phyloP scores from a whole-genome alignment of 2,329 filamentous ascomycete genomes.

The Colletotrichum costaricense region DNA sequence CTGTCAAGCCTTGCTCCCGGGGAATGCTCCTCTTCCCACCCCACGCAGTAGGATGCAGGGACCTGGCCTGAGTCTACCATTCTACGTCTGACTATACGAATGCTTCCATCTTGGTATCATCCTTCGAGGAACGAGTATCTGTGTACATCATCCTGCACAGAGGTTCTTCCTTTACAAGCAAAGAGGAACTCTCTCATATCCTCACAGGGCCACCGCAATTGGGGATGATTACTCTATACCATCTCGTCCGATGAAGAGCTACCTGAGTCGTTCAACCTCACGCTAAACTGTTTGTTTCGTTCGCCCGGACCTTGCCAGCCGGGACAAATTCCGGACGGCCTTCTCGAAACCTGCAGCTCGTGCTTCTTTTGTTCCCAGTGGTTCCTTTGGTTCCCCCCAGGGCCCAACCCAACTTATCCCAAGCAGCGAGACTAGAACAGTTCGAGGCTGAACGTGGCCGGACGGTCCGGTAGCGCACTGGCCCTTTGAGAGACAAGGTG shows the following conservation, averaged over 20 bases:
- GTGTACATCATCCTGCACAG: not conserved
- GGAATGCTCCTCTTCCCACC: not conserved
- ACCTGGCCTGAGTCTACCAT: too few species aligned
- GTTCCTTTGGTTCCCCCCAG: too few species aligned
- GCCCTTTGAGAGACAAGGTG: not conserved
- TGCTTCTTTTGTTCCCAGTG: not conserved
- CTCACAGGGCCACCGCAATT: not conserved
- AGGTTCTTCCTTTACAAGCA: not conserved
- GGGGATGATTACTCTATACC: not conserved
- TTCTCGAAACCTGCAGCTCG: conserved; percentile 32
- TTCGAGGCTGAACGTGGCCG: conserved; percentile 13
- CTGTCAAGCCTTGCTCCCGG: not conserved
- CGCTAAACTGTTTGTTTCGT: conserved; percentile 12
- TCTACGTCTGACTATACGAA: not conserved
- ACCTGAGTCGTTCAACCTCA: conserved; percentile 4
- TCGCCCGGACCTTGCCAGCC: conserved; percentile 12
- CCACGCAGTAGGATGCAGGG: not conserved
- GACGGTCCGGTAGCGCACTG: conserved; percentile 20
- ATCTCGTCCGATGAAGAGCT: conserved; percentile 6
- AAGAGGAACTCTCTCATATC: not conserved
- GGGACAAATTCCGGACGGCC: conserved; percentile 18
- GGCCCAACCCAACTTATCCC: not conserved
- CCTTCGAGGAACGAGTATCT: not conserved
- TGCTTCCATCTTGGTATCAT: not conserved
- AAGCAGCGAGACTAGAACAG: not conserved